Evolutionary conservation across 2,329 filamentous ascomycete species (phyloP).

Genomic region (Helotiales sp.): DNA sequence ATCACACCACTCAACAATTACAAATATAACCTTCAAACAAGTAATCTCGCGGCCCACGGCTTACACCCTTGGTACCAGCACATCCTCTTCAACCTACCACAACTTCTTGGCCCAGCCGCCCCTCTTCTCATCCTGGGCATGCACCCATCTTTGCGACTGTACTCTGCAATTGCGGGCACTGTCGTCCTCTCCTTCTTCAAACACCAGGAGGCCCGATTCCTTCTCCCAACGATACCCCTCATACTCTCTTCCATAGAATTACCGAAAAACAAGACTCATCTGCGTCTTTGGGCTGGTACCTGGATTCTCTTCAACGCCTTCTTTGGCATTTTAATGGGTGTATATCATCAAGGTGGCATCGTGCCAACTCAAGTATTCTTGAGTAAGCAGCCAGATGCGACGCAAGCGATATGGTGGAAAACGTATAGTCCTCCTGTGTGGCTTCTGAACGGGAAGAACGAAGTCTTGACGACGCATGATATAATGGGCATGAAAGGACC

Average conservation of each 20-base stretch:
- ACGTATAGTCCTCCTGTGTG: conserved; percentile 83
- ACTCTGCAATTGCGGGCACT: conserved; percentile 75
- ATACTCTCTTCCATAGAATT: conserved; percentile 74
- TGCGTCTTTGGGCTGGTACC: conserved; percentile 59
- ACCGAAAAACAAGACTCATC: conserved; percentile 57
- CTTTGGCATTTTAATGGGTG: conserved; percentile 76
- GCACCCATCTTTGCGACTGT: conserved; percentile 64
- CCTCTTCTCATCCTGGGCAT: conserved; percentile 63
- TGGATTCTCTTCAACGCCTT: conserved; percentile 75
- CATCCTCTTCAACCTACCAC: conserved; percentile 70
- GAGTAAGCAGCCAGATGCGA: conserved; percentile 68
- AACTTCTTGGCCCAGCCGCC: conserved; percentile 73
- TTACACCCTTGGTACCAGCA: conserved; percentile 82
- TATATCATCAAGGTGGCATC: conserved; percentile 81
- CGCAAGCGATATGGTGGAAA: conserved; percentile 78
- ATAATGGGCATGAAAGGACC: conserved; percentile 73
- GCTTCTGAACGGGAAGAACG: conserved; percentile 78
- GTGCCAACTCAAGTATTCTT: conserved; percentile 78
- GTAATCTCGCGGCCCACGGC: conserved; percentile 76
- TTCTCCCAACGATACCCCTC: conserved; percentile 77
- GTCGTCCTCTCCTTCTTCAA: conserved; percentile 74
- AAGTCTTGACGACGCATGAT: conserved; percentile 71
- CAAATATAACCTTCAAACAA: conserved; percentile 71
- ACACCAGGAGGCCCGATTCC: conserved; percentile 81
- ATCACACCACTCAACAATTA: conserved; percentile 82